These are phyloP conservation scores for Solanum corneliomulleri DNA, from an alignment of 257 asterid genomes.

Conservation along the genomic window DNA sequence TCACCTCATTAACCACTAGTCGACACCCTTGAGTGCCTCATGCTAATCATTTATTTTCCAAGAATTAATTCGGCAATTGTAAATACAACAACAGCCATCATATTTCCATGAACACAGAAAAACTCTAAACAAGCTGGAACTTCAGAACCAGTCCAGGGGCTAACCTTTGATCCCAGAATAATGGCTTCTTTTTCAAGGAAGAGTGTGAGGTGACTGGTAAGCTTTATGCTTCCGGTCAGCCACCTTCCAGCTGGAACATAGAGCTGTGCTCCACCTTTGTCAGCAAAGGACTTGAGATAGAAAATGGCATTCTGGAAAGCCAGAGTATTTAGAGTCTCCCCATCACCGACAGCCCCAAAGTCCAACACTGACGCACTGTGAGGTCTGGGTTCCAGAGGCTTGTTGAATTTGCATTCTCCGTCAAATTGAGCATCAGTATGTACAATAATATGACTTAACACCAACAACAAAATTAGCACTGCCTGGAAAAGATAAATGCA, in stretches of 20 bases:
- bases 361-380: constrained; percentile 22
- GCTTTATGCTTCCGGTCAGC: constrained; percentile 71
- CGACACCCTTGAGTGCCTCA: not conserved
- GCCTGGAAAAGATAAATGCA: not conserved
- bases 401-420: constrained; percentile 9
- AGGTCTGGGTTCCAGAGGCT: constrained; percentile 22
- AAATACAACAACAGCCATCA: not conserved
- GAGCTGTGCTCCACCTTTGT: constrained; percentile 84
- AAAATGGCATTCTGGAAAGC: constrained; percentile 81
- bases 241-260: constrained; percentile 71
- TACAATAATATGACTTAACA: not conserved
- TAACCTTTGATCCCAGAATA: constrained; percentile 69
- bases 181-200: constrained; percentile 67
- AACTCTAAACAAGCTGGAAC: not conserved
- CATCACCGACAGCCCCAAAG: constrained; percentile 35
- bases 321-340: constrained; percentile 47
- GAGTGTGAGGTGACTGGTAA: constrained; percentile 76
- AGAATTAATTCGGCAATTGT: not conserved
- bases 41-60: not conserved
- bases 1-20: not conserved
- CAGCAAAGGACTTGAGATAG: constrained; percentile 69
- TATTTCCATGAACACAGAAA: not conserved
- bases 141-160: not conserved
- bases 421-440: constrained; percentile 3
- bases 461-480: constrained; percentile 2